Evolutionary conservation across 2,329 filamentous ascomycete genomes (phyloP), one percentile per base, ranked within the genome.

Genomic region (Talaromyces funiculosus): DNA sequence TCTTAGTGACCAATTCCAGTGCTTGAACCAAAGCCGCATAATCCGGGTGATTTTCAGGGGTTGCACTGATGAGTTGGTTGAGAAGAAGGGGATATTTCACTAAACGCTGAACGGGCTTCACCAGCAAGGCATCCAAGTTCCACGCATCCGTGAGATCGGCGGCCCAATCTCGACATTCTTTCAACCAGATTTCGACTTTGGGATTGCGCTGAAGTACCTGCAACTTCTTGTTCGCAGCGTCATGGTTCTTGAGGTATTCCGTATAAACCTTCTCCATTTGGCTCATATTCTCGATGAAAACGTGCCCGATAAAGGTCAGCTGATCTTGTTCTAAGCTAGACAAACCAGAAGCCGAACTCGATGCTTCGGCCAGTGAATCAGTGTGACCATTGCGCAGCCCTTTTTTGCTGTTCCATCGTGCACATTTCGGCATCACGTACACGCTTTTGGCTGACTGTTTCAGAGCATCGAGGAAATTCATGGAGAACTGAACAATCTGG

Each of bases 51-150:
- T 92, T 87, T 9, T 82, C 75, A 0, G 90, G 88, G 0, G 93
- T 97, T 60, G 88, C 84, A 64, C 92, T 86, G 24, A 95, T 80
- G 10, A 99, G 80, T 60, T 92, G 87, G 35, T 86, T 85, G 47
- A 99, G 84, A 42, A 99, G 80, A 49, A 96, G 86, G 3, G 92
- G 92, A 70, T 97, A 99, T 70, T 97, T 97, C 35, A 93, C 87
- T 64, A 97, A 88, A 53, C 94, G 86, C 75, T 99, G 94, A 73
- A 96, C 92, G 1, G 94, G 94, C 75, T 99, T 99, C 71, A 99
- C 93, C 20, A 99, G 83, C n/a, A 99, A 81, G 0, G 94, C 96
- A 73, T 97, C 92, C 63, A 99, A 76, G 73, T 96, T 90, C 94
- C 94, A 99, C 0, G 94, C 93, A 26, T 87, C 86, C 0, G 94